These are phyloP conservation scores for Helotiales sp. DNA, from an alignment of 2,329 filamentous ascomycete species.

Conservation along the genomic window DNA sequence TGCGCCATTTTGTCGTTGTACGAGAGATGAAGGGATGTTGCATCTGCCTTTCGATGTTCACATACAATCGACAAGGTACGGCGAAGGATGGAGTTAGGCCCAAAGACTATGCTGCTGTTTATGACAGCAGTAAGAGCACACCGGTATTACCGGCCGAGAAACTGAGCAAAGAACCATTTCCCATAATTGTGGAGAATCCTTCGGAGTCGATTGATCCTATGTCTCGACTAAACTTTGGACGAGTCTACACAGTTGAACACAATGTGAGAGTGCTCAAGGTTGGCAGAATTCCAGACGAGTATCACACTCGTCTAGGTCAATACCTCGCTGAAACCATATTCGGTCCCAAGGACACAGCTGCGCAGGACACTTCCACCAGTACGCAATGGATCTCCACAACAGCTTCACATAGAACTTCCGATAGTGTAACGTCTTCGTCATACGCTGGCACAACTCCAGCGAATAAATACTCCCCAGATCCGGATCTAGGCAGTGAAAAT, in stretches of 20 bases:
- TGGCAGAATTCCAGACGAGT: conserved; percentile 9
- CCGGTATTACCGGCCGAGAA: background rate
- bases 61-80: conserved; percentile 15
- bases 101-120: conserved; percentile 17
- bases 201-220: conserved; percentile 10
- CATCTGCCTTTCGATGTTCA: conserved; percentile 23
- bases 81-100: conserved; percentile 14
- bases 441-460: too few species aligned
- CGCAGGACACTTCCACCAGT: background rate
- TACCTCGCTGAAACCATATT: background rate
- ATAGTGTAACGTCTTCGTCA: too few species aligned
- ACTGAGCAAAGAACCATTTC: conserved; percentile 3
- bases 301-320: background rate
- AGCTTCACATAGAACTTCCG: too few species aligned
- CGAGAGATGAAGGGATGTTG: conserved; percentile 6
- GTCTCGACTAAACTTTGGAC: conserved; percentile 15
- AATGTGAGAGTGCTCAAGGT: conserved; percentile 19
- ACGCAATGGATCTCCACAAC: background rate
- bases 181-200: conserved; percentile 12
- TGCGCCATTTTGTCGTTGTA: conserved; percentile 18
- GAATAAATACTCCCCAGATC: too few species aligned
- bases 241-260: conserved; percentile 20
- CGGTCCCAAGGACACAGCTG: background rate
- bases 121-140: background rate
- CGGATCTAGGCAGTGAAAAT: too few species aligned